Evolutionary conservation across 805 yeast species (phyloP), one percentile per base, ranked within the genome.

Genomic region (Starmerella gropengiesseri): DNA sequence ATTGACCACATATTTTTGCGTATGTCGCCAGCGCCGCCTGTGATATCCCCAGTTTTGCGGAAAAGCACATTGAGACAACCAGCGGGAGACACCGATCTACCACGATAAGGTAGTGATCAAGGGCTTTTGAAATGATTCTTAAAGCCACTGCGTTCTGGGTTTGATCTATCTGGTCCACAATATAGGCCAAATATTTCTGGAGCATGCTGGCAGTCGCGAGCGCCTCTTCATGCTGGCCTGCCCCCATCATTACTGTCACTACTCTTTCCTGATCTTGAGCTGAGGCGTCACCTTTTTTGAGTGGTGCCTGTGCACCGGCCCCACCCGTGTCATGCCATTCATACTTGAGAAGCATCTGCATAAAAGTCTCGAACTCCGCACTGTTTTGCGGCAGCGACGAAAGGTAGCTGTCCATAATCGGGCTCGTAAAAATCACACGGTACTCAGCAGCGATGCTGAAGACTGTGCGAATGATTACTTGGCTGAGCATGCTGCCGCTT

Each of bases 71-170:
- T 1, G 46, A 12, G 7, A 39, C 33, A 8, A 48, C 23, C 16
- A 43, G 13, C 8, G 49, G 42, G 3, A 40, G 11, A 16, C 49
- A 46, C 11, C 47, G 41, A 13, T 46, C 49, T 7, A 37, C 46
- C 5, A 47, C 52, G 2, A 48, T 31, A 6, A 46, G 41, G 13
- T 38, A 43, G 7, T 48, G 43, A n/a, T 46, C 46, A 2, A 48
- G 23, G 2, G 52, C 52, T 25, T 42, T 46, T 18, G 33, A 36
- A 4, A 46, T 38, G 18, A 47, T 41, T n/a, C 43, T 32, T 4
- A 48, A 26, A 2, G 45, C 49, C 11, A 16, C 22, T 3, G 31
- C 38, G 18, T 48, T 44, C 25, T 43, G 37, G 4, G 32, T 31
- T 1, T 14, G 20, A 8, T n/a, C 20, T 1, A 45, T 46, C 7